Evolutionary conservation across 169 alveolate species (phyloP), one percentile per base, ranked within the genome.

Genomic region (Cryptosporidium ubiquitum): DNA sequence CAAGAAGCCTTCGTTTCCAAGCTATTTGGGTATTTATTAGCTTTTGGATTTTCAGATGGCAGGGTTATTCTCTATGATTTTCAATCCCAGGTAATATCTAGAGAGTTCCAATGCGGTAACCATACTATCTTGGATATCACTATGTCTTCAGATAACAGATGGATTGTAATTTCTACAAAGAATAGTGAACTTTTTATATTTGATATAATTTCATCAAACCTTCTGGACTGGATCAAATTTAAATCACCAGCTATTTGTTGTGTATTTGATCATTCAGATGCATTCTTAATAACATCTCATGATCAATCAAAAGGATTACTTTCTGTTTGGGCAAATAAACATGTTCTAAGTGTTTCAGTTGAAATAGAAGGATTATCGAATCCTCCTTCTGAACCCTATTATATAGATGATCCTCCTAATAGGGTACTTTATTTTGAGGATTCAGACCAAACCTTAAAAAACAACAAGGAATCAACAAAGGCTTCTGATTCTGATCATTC

Each of bases 361-460:
- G 64, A 31, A 42, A 26, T 37, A 20, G 89, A 79, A 18, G 89
- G 89, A 0, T n/a, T 69, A 5, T 47, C 84, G 3, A 69, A 29
- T 26, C 85, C 70, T 18, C 97, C 74, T 68, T 69, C 71, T 71
- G 71, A 31, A 95, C 85, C 85, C 26, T 57, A 51, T 1, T 69
- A 18, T n/a, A 70, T 84, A 20, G 92, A 61, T 2, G 75, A 85
- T 35, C 85, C 92, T 29, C 85, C 85, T 4, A 49, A 29, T 33
- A 68, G 44, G 5, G 44, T 85, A 3, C 70, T 74, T 33, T 55
- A 18, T 40, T 35, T 26, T n/a, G 69, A 68, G 33, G 85, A 55
- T 29, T 58, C 91, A 3, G 84, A 55, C 3, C 33, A 44, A 7
- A n/a, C 23, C 31, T 29, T 64, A 23, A 29, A 44, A 2, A 64